phyloP scores from a whole-genome alignment of 306 rosid genomes.

The Purshia tridentata region DNA sequence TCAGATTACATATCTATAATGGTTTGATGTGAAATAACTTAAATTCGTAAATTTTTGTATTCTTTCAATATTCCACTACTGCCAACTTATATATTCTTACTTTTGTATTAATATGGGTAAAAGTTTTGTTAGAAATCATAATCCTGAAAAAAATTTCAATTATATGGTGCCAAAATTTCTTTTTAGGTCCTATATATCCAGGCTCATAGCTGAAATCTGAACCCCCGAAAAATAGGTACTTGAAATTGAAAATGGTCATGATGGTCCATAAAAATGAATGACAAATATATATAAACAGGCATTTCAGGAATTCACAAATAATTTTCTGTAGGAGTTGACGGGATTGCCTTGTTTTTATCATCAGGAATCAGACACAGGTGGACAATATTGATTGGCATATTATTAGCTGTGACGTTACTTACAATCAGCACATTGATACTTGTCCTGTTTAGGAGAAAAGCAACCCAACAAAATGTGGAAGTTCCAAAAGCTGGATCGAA shows the following conservation, averaged over 20 bases:
- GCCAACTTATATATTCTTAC: background rate
- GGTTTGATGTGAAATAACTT: background rate
- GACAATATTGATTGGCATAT: slow-evolving; percentile 37
- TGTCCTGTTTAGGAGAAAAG: slow-evolving; percentile 40
- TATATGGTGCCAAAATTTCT: too few relatives aligned
- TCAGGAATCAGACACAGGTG: slow-evolving; percentile 37
- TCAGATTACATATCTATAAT: background rate
- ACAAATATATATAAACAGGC: background rate
- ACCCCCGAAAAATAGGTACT: too few relatives aligned
- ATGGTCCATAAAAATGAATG: background rate
- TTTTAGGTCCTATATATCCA: too few relatives aligned
- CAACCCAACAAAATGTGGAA: slow-evolving; percentile 16
- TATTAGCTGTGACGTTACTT: slow-evolving; percentile 46
- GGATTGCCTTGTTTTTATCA: slow-evolving; percentile 23
- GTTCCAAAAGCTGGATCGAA: slow-evolving; percentile 37
- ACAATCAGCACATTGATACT: slow-evolving; percentile 36
- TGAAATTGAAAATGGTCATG: too few relatives aligned
- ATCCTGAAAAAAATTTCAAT: background rate
- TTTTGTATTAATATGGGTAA: background rate
- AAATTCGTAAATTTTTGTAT: background rate
- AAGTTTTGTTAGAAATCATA: background rate
- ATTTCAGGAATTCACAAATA: slow-evolving; percentile 5
- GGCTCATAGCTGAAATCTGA: too few relatives aligned
- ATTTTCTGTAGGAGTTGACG: slow-evolving; percentile 8
- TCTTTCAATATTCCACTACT: background rate